Base-by-base conservation (phyloP, 1,284 basidiomycete genomes). In the Schizophyllum amplum region DNA sequence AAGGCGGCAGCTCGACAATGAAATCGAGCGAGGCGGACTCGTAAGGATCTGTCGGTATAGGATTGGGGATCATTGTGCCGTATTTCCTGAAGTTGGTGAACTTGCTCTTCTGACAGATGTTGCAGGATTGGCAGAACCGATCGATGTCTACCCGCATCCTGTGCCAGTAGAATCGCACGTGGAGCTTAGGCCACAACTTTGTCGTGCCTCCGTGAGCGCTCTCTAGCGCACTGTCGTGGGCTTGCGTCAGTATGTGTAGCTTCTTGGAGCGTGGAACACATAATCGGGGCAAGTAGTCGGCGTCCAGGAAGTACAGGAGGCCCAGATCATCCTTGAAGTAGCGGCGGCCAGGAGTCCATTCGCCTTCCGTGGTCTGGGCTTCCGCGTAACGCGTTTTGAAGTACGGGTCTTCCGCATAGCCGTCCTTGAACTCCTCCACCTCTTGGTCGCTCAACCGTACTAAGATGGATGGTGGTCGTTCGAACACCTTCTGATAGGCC, bases 41-140 rank as follows among this genome's bases (percentile, higher is more conserved):
- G 7, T 23, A 49, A n/a, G 22, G 47, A 5, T 5, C 5, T 5
- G n/a, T 5, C n/a, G 47, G 22, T 5, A 49, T 69, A 1, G 65
- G 66, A n/a, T 76, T 65, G 0, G 72, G 70, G 55, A 68, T 61
- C 6, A 81, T 63, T 0, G 65, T 50, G 1, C 78, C 76, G 42
- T 63, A 62, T 4, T 65, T 65, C 22, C 52, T 54, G 27, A 68
- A 65, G 15, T 64, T 59, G 20, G 55, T 17, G 0, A 66, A 52
- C 63, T 78, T 76, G 46, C 64, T 67, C 49, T 73, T 70, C 54
- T 73, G 70, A 61, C 76, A 79, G 4, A 69, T 60, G 26, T 71
- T 68, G 59, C 77, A 78, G 0, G 66, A 63, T 13, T 48, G 24
- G 13, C 63, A 59, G 58, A 65, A 74, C 13, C 50, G 20, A 9